Percentiles rank a stretch among this genome's conserved stretches.
These are phyloP conservation scores for Simmondsia chinensis DNA, from an alignment of 148 eudicot species.

Conservation along the genomic window DNA sequence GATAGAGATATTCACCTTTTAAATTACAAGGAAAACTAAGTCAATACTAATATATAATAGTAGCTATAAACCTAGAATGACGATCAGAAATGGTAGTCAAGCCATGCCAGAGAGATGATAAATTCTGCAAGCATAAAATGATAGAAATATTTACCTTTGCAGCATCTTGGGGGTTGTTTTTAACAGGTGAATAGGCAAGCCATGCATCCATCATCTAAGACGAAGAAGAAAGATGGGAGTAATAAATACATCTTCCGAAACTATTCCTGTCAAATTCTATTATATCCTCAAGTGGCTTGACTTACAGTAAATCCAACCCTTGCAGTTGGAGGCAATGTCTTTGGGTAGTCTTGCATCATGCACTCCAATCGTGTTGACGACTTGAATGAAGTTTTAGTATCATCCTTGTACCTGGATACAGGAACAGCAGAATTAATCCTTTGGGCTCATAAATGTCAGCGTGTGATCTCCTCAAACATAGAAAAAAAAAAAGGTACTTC, in stretches of 20 bases:
- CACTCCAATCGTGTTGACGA: constrained; percentile 95
- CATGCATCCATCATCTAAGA: constrained; percentile 84
- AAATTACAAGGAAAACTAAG: no score
- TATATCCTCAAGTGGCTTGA: not conserved
- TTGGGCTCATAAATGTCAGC: not conserved
- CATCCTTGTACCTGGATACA: constrained; percentile 70
- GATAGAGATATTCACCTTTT: no score
- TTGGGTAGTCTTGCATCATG: constrained; percentile 99
- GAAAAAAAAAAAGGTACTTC: no score
- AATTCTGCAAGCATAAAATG: no score
- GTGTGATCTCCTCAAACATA: no score
- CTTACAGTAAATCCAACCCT: constrained; percentile 96
- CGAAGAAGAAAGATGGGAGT: not conserved
- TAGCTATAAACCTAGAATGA: no score
- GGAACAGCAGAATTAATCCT: not conserved
- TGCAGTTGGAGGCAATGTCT: constrained; percentile 89
- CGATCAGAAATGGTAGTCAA: no score
- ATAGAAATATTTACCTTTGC: constrained; percentile 56
- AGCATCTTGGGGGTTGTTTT: constrained; percentile 98
- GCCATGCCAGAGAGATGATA: no score
- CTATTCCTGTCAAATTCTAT: no score
- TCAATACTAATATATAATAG: no score
- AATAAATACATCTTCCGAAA: no score
- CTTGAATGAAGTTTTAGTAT: constrained; percentile 77
- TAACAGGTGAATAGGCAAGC: constrained; percentile 99